Conservation (phyloP, 768 basidiomycete genomes). For the Epithele typhae region DNA sequence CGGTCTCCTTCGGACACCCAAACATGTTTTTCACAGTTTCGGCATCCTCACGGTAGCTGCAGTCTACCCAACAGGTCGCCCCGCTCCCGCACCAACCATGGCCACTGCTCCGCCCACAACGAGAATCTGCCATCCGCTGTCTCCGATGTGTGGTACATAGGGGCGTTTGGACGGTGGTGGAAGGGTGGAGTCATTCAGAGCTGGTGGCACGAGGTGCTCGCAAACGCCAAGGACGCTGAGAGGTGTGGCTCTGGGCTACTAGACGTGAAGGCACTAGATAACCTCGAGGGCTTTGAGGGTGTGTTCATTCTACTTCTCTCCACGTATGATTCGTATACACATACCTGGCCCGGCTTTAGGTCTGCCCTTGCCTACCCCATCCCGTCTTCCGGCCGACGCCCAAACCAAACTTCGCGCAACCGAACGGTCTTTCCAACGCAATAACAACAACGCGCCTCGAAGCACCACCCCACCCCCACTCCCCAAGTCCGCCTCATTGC, state of each 20-base stretch:
- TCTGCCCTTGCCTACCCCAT: slow-evolving; percentile 16
- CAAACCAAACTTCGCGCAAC: slow-evolving; percentile 37
- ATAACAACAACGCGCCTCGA: slow-evolving; percentile 52
- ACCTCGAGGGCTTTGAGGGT: slow-evolving; percentile 66
- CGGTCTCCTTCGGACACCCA: slow-evolving; percentile 91
- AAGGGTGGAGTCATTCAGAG: slow-evolving; percentile 74
- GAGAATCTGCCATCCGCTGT: slow-evolving; percentile 10
- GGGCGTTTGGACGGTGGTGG: slow-evolving; percentile 92
- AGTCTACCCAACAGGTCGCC: slow-evolving; percentile 51
- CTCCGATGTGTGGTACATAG: slow-evolving; percentile 85
- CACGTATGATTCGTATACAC: slow-evolving; percentile 9
- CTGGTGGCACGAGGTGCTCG: slow-evolving; percentile 71
- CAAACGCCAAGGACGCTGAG: slow-evolving; percentile 63
- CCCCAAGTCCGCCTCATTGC: slow-evolving; percentile 77
- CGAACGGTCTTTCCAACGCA: slow-evolving; percentile 19
- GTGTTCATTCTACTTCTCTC: no score
- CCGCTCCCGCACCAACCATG: slow-evolving; percentile 15
- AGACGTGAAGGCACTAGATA: slow-evolving; percentile 69
- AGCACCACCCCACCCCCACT: slow-evolving; percentile 80
- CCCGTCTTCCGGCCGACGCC: slow-evolving; percentile 16
- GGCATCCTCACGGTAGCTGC: slow-evolving; percentile 85
- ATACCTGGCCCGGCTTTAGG: slow-evolving; percentile 4
- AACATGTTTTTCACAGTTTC: slow-evolving; percentile 82
- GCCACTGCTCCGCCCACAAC: slow-evolving; percentile 7
- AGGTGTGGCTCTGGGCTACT: slow-evolving; percentile 76